Conservation (phyloP, 768 basidiomycete species). For the Boletus sensibilis region DNA sequence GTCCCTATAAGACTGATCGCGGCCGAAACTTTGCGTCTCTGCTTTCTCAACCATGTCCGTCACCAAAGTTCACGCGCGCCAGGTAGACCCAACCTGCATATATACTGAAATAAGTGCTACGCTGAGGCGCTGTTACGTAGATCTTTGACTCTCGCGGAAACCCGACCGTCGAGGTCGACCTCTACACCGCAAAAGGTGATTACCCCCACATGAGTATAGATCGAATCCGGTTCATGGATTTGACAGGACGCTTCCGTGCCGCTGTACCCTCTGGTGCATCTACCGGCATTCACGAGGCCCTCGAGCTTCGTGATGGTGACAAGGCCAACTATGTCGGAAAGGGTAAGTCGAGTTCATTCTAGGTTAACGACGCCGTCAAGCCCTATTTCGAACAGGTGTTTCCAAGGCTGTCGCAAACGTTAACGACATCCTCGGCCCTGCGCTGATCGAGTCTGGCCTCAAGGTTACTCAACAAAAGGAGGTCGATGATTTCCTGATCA, state of each 20-base stretch:
- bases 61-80: slow-evolving; percentile 88
- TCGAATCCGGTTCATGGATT: slow-evolving; percentile 12
- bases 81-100: slow-evolving; percentile 49
- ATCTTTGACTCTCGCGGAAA: slow-evolving; percentile 99
- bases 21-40: slow-evolving; percentile 12
- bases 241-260: slow-evolving; percentile 84
- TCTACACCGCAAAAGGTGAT: slow-evolving; percentile 83
- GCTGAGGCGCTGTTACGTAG: slow-evolving; percentile 41
- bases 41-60: slow-evolving; percentile 72
- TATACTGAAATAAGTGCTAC: neutral
- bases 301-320: slow-evolving; percentile 97
- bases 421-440: slow-evolving; percentile 87
- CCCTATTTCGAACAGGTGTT: slow-evolving; percentile 60
- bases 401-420: slow-evolving; percentile 92
- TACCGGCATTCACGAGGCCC: slow-evolving; percentile 96
- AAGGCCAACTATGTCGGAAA: slow-evolving; percentile 93
- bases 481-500: slow-evolving; percentile 97
- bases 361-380: neutral
- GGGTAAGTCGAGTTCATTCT: slow-evolving; percentile 48
- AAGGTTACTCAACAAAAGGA: slow-evolving; percentile 90
- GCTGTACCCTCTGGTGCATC: slow-evolving; percentile 98
- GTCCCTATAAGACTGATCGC: slow-evolving; percentile 25
- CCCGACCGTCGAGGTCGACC: slow-evolving; percentile 94
- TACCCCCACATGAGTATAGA: slow-evolving; percentile 3
- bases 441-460: slow-evolving; percentile 79